Percentiles rank a stretch among this genome's conserved stretches.
These are phyloP conservation scores for Austropuccinia psidii DNA, from an alignment of 1,284 basidiomycete species.

Conservation along the genomic window DNA sequence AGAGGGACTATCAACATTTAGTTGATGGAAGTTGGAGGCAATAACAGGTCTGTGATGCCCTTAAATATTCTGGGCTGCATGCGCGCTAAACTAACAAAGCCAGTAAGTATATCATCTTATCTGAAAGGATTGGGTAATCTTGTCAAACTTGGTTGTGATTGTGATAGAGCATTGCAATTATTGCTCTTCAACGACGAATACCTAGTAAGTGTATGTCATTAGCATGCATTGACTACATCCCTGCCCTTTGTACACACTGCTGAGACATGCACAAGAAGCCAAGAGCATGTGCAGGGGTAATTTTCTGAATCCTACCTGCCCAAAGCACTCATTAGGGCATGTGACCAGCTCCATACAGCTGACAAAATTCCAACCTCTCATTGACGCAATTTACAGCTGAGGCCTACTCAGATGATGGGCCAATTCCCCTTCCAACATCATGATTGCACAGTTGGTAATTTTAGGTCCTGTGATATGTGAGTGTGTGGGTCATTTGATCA, in stretches of 20 bases:
- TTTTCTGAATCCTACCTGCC: no score
- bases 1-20: conserved; percentile 56
- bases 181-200: conserved; percentile 16
- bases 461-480: no score
- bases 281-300: no score
- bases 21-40: conserved; percentile 56
- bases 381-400: no score
- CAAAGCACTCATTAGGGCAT: no score
- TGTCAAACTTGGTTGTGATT: conserved; percentile 58
- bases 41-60: conserved; percentile 47
- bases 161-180: conserved; percentile 54
- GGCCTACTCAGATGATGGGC: no score
- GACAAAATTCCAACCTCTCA: no score
- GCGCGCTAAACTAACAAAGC: conserved; percentile 55
- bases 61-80: conserved; percentile 56
- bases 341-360: no score
- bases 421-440: no score
- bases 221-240: conserved; percentile 5
- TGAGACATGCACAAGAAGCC: no score
- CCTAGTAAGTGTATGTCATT: conserved; percentile 9
- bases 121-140: conserved; percentile 58
- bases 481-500: no score
- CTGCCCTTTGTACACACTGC: conserved; percentile 10
- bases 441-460: no score
- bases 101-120: conserved; percentile 55